Evolutionary conservation across 441 rosid species (phyloP), one percentile per base, ranked within the genome.

Genomic region (Gossypium davidsonii): DNA sequence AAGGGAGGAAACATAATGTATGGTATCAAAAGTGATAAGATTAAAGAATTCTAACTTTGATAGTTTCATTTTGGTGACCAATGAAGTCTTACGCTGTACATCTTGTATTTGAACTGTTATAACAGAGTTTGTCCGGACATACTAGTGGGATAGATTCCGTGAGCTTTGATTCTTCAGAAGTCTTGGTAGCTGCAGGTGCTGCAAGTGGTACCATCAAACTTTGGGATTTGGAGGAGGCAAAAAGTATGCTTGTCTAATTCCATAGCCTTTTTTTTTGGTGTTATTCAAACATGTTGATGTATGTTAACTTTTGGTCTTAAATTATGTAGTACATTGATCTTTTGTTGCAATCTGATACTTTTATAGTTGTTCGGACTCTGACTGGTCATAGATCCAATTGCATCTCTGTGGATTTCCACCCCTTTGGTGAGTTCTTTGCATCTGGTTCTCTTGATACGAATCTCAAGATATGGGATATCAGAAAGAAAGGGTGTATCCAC

Each of bases 401-500:
- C 83, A 90, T 90, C 74, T 92, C 99, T 28, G 90, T 96, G 79
- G 91, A 87, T 79, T 96, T 96, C 85, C 99, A 96, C 79, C 99
- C 99, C 0, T 96, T 93, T 76, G 99, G 98, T 5, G 98, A 96
- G 86, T 92, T 96, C 85, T 92, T 93, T 82, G 99, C 97, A 23
- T 93, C 99, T 65, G 99, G 98, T 62, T 96, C 98, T 71, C 87
- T 85, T 10, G 98, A 96, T 80, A 96, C 98, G 1, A 96, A 96
- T 81, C 93, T 96, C 70, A 96, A 96, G 93, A 93, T 93, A 85
- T 96, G 99, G 99, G 99, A 96, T 83, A 93, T 96, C 81, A 89
- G 99, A 78, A 93, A 93, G 84, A 96, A 96, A 80, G 96, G 96
- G 2, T 96, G 97, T 77, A 93, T 96, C 83, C 99, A 96, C 85